Evolutionary conservation across 2,329 filamentous ascomycete genomes (phyloP).

Genomic region (Cladosporium phlei): DNA sequence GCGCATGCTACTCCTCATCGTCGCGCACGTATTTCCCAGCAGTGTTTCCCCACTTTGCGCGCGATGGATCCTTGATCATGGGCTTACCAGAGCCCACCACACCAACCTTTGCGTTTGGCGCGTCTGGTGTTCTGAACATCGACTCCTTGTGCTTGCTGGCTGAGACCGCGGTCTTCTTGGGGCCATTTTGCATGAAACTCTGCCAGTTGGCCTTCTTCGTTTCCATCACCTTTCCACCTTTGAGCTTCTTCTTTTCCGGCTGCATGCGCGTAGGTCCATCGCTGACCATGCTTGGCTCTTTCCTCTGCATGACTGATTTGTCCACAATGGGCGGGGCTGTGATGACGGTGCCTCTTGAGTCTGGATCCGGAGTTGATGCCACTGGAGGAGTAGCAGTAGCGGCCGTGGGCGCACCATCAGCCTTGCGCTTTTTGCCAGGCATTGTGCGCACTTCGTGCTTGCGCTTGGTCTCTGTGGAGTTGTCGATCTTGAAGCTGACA

Average conservation of each 20-base stretch:
- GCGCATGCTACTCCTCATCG: slow-evolving; percentile 15
- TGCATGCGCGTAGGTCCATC: slow-evolving; percentile 46
- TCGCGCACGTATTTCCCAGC: slow-evolving; percentile 17
- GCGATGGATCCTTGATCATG: slow-evolving; percentile 76
- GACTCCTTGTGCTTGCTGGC: slow-evolving; percentile 27
- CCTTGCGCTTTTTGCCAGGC: slow-evolving; percentile 60
- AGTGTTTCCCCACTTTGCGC: slow-evolving; percentile 26
- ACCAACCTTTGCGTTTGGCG: slow-evolving; percentile 82
- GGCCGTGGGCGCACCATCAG: slow-evolving; percentile 62
- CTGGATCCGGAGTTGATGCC: slow-evolving; percentile 34
- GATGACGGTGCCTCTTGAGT: slow-evolving; percentile 51
- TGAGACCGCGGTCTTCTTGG: slow-evolving; percentile 27
- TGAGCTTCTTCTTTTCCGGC: slow-evolving; percentile 66
- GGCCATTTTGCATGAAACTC: slow-evolving; percentile 73
- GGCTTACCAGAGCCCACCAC: slow-evolving; percentile 92
- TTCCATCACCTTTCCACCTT: slow-evolving; percentile 88
- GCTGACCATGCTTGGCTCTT: slow-evolving; percentile 57
- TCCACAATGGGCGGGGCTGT: slow-evolving; percentile 65
- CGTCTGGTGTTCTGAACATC: slow-evolving; percentile 63
- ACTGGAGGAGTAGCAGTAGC: slow-evolving; percentile 36
- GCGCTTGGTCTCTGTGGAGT: slow-evolving; percentile 69
- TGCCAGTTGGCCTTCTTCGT: slow-evolving; percentile 92
- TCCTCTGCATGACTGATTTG: slow-evolving; percentile 58
- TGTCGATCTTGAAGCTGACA: slow-evolving; percentile 90
- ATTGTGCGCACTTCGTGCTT: slow-evolving; percentile 80